These are phyloP conservation scores for Platanthera zijinensis DNA, from an alignment of 106 monocot genomes.

Conservation along the genomic window DNA sequence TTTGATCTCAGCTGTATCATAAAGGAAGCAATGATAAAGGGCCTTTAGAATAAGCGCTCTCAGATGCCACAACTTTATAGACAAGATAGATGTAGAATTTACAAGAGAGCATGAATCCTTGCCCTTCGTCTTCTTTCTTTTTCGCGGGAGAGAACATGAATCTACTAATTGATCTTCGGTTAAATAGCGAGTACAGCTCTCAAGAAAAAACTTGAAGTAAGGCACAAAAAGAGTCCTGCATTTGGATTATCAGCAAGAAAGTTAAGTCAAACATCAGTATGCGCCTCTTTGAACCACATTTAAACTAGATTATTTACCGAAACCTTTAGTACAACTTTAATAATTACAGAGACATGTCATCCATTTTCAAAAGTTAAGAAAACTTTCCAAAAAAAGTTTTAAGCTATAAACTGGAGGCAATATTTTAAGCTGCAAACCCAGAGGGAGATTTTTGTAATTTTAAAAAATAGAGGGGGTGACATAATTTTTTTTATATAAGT, in stretches of 20 bases:
- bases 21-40: conserved; percentile 77
- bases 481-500: too few species aligned
- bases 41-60: conserved; percentile 62
- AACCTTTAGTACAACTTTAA: too few species aligned
- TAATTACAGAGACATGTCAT: too few species aligned
- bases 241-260: not conserved
- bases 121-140: conserved; percentile 60
- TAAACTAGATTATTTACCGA: not conserved
- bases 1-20: conserved; percentile 61
- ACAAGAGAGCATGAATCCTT: conserved; percentile 10
- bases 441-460: too few species aligned
- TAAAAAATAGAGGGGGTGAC: too few species aligned
- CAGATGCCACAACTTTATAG: conserved; percentile 69
- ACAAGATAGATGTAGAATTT: conserved; percentile 21
- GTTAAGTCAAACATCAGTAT: not conserved
- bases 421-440: too few species aligned
- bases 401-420: too few species aligned
- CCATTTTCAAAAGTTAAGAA: too few species aligned
- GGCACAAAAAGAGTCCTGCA: conserved; percentile 91
- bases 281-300: not conserved
- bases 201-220: conserved; percentile 92
- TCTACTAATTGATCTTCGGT: conserved; percentile 34
- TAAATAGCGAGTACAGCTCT: conserved; percentile 46
- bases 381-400: too few species aligned
- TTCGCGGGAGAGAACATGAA: conserved; percentile 21